Evolutionary conservation across 2,329 filamentous ascomycete species (phyloP).

Genomic region (Hansfordia pulvinata): DNA sequence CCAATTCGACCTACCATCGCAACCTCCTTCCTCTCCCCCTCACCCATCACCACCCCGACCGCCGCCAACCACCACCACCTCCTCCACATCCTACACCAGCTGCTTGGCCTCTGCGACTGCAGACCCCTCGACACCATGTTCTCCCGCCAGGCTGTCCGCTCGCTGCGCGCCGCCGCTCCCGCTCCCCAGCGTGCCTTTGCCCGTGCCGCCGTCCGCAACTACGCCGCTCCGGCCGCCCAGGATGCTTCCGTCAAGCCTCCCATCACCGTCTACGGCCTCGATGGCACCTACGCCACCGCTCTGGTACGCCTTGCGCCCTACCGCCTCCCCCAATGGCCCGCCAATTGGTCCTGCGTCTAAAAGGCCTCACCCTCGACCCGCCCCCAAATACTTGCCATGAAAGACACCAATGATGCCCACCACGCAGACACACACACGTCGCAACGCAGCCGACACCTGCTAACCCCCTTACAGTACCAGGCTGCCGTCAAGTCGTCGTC

Average conservation of each 20-base stretch:
- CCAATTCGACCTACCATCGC: conserved; percentile 1
- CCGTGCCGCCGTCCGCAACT: conserved; percentile 55
- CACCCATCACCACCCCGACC: too few relatives aligned
- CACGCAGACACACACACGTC: too few relatives aligned
- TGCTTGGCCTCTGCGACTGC: conserved; percentile 3
- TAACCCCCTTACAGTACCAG: too few relatives aligned
- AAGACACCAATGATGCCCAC: too few relatives aligned
- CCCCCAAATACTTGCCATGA: too few relatives aligned
- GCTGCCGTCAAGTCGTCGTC: conserved; percentile 77
- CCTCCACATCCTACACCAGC: conserved; percentile 9
- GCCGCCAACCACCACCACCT: conserved; percentile 9
- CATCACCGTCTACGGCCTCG: conserved; percentile 83
- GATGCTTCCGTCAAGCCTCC: conserved; percentile 75
- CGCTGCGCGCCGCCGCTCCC: conserved; percentile 43
- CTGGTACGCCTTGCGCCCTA: conserved; percentile 64
- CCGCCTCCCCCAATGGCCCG: conserved; percentile 1
- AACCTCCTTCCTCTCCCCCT: neutral
- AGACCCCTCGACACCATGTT: conserved; percentile 28
- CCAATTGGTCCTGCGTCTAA: conserved; percentile 2
- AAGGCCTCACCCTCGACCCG: conserved; percentile 2
- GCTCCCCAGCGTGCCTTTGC: conserved; percentile 46
- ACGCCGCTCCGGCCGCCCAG: conserved; percentile 53
- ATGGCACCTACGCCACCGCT: conserved; percentile 96
- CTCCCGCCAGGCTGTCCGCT: conserved; percentile 45
- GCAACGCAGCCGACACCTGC: too few relatives aligned